phyloP scores from a whole-genome alignment of 805 yeast genomes.

The Cyberlindnera mrakii region DNA sequence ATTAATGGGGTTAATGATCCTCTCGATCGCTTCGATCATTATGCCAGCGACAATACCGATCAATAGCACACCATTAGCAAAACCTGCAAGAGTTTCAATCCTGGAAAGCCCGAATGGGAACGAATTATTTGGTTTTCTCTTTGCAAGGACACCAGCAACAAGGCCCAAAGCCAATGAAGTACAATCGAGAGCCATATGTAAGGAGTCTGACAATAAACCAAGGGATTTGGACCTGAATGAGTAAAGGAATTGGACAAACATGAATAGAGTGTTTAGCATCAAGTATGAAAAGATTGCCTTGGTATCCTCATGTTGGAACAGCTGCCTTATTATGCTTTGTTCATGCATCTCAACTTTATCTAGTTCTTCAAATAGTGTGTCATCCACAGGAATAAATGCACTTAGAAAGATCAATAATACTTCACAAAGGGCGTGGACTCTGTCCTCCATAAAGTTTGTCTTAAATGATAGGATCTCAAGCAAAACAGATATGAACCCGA shows the following conservation, averaged over 20 bases:
- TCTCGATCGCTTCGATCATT: slow-evolving; percentile 76
- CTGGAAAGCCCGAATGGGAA: slow-evolving; percentile 84
- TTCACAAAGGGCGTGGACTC: slow-evolving; percentile 9
- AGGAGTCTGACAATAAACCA: slow-evolving; percentile 85
- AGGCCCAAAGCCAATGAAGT: slow-evolving; percentile 84
- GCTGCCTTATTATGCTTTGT: slow-evolving; percentile 14
- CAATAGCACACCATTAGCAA: slow-evolving; percentile 85
- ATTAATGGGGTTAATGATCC: slow-evolving; percentile 71
- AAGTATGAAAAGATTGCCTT: slow-evolving; percentile 84
- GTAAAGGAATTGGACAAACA: slow-evolving; percentile 89
- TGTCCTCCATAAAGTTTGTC: slow-evolving; percentile 8
- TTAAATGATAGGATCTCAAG: slow-evolving; percentile 31
- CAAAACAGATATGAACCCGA: slow-evolving; percentile 28
- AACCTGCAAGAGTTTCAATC: slow-evolving; percentile 90
- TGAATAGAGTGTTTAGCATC: slow-evolving; percentile 80
- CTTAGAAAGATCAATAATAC: slow-evolving; percentile 9
- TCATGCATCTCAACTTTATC: slow-evolving; percentile 4
- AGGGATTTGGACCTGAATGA: slow-evolving; percentile 89
- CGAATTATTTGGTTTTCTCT: slow-evolving; percentile 53
- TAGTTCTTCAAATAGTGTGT: slow-evolving; percentile 3
- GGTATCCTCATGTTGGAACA: slow-evolving; percentile 53
- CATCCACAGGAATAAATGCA: slow-evolving; percentile 12
- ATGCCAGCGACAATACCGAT: slow-evolving; percentile 88
- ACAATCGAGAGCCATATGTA: slow-evolving; percentile 96
- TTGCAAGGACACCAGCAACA: slow-evolving; percentile 69